These are phyloP conservation scores for Orbilia brochopaga DNA, from an alignment of 2,329 filamentous ascomycete species.

Conservation along the genomic window DNA sequence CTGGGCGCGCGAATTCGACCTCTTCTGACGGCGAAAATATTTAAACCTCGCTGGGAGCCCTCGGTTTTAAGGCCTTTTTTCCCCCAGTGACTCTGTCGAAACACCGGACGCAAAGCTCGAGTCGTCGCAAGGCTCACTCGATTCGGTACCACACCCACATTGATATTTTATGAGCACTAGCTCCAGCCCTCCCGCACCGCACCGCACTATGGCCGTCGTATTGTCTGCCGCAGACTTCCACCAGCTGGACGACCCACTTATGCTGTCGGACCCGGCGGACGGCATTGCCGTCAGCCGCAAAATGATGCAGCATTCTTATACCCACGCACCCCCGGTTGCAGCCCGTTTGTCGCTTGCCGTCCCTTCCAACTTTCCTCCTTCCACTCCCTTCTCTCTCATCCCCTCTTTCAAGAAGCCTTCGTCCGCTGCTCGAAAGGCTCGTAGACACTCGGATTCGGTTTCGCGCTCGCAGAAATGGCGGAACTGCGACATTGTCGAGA, in stretches of 20 bases:
- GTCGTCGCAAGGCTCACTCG: too few relatives aligned
- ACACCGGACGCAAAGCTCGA: too few relatives aligned
- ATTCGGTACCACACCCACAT: too few relatives aligned
- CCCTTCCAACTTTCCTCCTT: slow-evolving; percentile 15
- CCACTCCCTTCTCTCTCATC: slow-evolving; percentile 22
- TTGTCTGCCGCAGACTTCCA: slow-evolving; percentile 23
- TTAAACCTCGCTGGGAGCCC: too few relatives aligned
- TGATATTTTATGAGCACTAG: neutral
- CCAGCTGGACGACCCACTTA: slow-evolving; percentile 18
- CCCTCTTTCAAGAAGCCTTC: slow-evolving; percentile 29
- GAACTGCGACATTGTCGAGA: slow-evolving; percentile 19
- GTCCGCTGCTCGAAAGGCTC: slow-evolving; percentile 13
- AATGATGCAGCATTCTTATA: slow-evolving; percentile 21
- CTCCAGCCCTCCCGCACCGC: neutral
- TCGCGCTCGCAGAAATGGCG: slow-evolving; percentile 22
- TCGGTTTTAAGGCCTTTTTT: too few relatives aligned
- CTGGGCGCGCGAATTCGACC: too few relatives aligned
- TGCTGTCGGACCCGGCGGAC: slow-evolving; percentile 14
- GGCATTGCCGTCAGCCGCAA: slow-evolving; percentile 38
- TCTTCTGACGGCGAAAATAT: too few relatives aligned
- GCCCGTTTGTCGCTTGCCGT: slow-evolving; percentile 32
- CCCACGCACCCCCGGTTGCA: slow-evolving; percentile 8
- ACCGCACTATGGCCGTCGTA: slow-evolving; percentile 24
- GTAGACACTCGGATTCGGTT: slow-evolving; percentile 28
- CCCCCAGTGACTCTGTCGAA: too few relatives aligned